Evolutionary conservation across 169 alveolate genomes (phyloP).

Genomic region (Plasmodium gallinaceum): DNA sequence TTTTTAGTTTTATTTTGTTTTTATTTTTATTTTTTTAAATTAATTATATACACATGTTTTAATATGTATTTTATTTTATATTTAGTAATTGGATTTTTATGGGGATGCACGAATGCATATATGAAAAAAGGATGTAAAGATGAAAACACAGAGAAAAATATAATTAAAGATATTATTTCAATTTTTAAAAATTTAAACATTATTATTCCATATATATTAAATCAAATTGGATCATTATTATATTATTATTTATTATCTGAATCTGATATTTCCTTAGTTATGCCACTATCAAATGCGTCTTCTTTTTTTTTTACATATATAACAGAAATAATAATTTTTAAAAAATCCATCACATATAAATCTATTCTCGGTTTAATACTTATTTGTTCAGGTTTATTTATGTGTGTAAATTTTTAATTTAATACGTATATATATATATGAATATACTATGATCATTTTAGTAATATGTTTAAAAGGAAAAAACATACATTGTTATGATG

Average conservation of each 20-base stretch:
- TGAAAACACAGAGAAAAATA: slow-evolving; percentile 2
- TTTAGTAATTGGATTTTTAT: slow-evolving; percentile 35
- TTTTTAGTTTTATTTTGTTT: too few relatives aligned
- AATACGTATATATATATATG: not conserved
- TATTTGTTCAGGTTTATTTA: slow-evolving; percentile 14
- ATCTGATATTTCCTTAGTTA: slow-evolving; percentile 53
- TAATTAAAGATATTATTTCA: slow-evolving; percentile 6
- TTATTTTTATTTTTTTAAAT: too few relatives aligned
- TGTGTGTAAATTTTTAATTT: slow-evolving; percentile 19
- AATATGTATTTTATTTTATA: slow-evolving; percentile 25
- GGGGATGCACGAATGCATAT: slow-evolving; percentile 75
- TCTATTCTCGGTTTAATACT: slow-evolving; percentile 42
- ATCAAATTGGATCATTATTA: slow-evolving; percentile 60
- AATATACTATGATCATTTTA: not conserved
- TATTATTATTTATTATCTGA: slow-evolving; percentile 51
- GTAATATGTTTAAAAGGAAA: too few relatives aligned
- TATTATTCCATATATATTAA: slow-evolving; percentile 41
- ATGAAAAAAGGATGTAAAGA: slow-evolving; percentile 47
- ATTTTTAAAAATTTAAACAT: slow-evolving; percentile 13
- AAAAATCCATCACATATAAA: slow-evolving; percentile 22
- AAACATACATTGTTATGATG: too few relatives aligned
- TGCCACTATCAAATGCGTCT: slow-evolving; percentile 49
- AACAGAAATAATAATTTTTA: slow-evolving; percentile 43
- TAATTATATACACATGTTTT: not conserved
- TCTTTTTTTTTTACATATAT: slow-evolving; percentile 63